Base-by-base conservation (phyloP, 2,329 filamentous ascomycete genomes). In the Aspergillus sergii region DNA sequence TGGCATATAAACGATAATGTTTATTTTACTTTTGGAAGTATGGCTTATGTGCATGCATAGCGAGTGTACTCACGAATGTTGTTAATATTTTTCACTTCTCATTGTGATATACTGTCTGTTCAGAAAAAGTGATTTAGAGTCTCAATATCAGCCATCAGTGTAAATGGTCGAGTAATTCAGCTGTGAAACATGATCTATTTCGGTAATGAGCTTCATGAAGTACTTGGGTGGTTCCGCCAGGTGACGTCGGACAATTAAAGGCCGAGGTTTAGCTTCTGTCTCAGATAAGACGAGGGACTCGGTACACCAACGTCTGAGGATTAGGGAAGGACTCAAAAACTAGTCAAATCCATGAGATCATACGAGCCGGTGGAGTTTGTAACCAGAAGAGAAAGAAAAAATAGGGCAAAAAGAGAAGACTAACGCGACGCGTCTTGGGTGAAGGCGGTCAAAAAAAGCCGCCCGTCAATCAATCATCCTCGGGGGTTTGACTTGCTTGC, bases 371-470 rank as follows among this genome's bases (percentile, higher is more conserved):
- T 7, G 34, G 14, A 26, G 51, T 21, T 12, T 19, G 21, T 10
- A 11, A 32, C 16, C 8, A 53, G 28, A 34, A 50, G 46, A 36
- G 34, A 53, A 59, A 36, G 23, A 34, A 32, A 53, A 39, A 43
- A 53, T 51, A 53, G 46, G 23, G 51, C 51, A 39, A 55, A 36
- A 54, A 59, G n/a, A 28, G 32, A 58, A 51, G 21, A 59, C 39
- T 5, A 19, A 59, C 58, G 58, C 58, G 58, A 59, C 58, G 58
- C 58, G 58, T 59, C 48, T 21, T 30, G 16, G 16, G 16, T 30
- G 48, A 59, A 59, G 58, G 58, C 58, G 58, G 58, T 59, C 58
- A 54, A 36, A 45, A 34, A 32, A 48, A 58, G n/a, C n/a, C 43
- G 36, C n/a, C 50, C 58, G 36, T 46, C 58, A 55, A 55, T 55